Percentiles rank a stretch among this genome's conserved stretches.
Evolutionary conservation across 164 flowering plant species (phyloP).

Genomic region (Annona cherimola): DNA sequence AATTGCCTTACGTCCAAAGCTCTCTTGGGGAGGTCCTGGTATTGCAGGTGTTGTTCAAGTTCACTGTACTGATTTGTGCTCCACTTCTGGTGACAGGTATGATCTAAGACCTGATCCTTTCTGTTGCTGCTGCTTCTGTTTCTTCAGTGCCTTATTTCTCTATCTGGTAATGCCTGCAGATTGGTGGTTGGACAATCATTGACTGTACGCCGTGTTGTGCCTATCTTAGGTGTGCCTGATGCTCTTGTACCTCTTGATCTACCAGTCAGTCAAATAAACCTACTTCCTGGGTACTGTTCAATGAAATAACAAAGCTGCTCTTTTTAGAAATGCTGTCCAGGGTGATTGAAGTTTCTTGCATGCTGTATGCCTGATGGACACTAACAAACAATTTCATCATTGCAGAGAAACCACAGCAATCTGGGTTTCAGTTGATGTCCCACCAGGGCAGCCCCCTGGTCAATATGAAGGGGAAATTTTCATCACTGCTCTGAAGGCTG

Average conservation of each 20-base stretch:
- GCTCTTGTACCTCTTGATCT: slow-evolving; percentile 91
- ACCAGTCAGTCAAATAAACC: slow-evolving; percentile 59
- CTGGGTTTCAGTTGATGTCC: slow-evolving; percentile 89
- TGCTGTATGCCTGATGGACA: not conserved
- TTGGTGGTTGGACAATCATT: slow-evolving; percentile 68
- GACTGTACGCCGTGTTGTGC: slow-evolving; percentile 70
- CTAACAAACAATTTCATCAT: slow-evolving; percentile 4
- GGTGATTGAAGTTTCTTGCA: slow-evolving; percentile 4
- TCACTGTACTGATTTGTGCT: slow-evolving; percentile 74
- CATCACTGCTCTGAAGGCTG: slow-evolving; percentile 64
- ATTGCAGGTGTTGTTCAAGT: slow-evolving; percentile 76
- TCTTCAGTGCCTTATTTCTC: not conserved
- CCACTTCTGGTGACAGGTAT: slow-evolving; percentile 85
- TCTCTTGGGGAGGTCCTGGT: slow-evolving; percentile 67
- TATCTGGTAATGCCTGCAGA: slow-evolving; percentile 32
- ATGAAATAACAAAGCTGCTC: slow-evolving; percentile 10
- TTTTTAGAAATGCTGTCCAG: slow-evolving; percentile 5
- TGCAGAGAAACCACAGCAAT: slow-evolving; percentile 84
- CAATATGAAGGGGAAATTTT: slow-evolving; percentile 80
- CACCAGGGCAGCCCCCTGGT: slow-evolving; percentile 77
- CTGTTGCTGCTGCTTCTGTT: not conserved
- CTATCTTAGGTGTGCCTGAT: slow-evolving; percentile 93
- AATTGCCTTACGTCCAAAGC: slow-evolving; percentile 87
- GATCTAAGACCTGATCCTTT: slow-evolving; percentile 7
- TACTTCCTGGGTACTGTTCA: slow-evolving; percentile 71